These are phyloP conservation scores for Asparagopsis taxiformis DNA, from an alignment of 31 red algal species.

Conservation along the genomic window DNA sequence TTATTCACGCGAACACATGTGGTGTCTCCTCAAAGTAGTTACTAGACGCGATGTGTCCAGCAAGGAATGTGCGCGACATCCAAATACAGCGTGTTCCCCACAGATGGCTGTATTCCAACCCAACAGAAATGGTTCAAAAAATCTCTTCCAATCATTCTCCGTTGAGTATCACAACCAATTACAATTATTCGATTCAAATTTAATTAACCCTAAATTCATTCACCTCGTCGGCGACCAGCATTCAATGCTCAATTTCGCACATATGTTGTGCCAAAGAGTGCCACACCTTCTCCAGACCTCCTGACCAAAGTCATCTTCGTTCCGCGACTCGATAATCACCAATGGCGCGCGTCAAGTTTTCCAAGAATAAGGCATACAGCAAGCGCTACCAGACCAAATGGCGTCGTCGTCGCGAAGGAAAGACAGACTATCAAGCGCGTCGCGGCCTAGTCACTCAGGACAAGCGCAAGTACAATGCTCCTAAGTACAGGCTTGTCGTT, in stretches of 20 bases:
- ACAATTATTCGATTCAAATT: too few species aligned
- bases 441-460: conserved; percentile 84
- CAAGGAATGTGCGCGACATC: too few species aligned
- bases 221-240: background rate
- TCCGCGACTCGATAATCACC: background rate
- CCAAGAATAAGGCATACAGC: conserved; percentile 96
- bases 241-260: background rate
- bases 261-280: background rate
- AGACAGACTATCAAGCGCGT: conserved; percentile 95
- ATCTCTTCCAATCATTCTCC: too few species aligned
- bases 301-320: background rate
- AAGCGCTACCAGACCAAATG: conserved; percentile 99
- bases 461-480: conserved; percentile 97
- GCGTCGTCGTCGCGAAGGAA: conserved; percentile 94
- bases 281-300: too few species aligned
- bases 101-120: too few species aligned
- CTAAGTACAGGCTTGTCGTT: conserved; percentile 97
- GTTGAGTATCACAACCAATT: too few species aligned
- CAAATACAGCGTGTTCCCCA: too few species aligned
- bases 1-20: too few species aligned
- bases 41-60: too few species aligned
- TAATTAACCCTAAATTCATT: conserved; percentile 7
- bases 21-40: too few species aligned
- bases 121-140: too few species aligned
- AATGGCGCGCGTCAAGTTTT: conserved; percentile 81